Conservation (phyloP, 1,139 yeast genomes). For the Saccharomyces hybrid region DNA sequence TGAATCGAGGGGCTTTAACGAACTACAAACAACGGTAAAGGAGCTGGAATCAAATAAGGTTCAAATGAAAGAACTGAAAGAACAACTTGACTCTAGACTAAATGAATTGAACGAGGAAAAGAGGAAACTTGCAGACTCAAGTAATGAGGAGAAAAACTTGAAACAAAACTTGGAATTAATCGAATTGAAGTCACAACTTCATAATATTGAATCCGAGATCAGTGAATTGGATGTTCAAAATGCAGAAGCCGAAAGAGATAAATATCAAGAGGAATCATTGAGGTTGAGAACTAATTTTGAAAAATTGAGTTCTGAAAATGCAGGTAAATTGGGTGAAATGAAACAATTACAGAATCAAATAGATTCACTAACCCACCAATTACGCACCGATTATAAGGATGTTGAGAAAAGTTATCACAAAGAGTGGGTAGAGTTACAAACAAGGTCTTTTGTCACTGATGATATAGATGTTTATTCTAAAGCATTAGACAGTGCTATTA, state of each 20-base stretch:
- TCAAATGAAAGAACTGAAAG: conserved; percentile 6
- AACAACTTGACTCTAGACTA: conserved; percentile 17
- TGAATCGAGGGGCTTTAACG: neutral
- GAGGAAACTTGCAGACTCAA: conserved; percentile 40
- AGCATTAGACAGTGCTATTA: conserved; percentile 86
- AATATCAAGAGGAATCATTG: conserved; percentile 54
- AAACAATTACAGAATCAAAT: conserved; percentile 77
- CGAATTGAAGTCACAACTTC: conserved; percentile 34
- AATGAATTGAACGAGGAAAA: conserved; percentile 28
- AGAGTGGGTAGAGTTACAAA: conserved; percentile 72
- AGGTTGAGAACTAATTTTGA: conserved; percentile 50
- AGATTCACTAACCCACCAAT: conserved; percentile 45
- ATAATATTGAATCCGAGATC: conserved; percentile 35
- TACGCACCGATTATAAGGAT: conserved; percentile 62
- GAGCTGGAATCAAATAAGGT: neutral
- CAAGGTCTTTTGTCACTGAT: conserved; percentile 70
- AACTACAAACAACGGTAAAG: conserved; percentile 1
- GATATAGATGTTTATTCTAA: conserved; percentile 78
- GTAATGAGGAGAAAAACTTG: conserved; percentile 45
- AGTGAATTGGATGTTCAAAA: conserved; percentile 43
- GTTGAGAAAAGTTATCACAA: conserved; percentile 58
- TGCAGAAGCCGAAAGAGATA: conserved; percentile 58
- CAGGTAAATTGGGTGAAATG: conserved; percentile 78
- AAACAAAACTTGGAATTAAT: conserved; percentile 50
- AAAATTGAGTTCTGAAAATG: conserved; percentile 55